Evolutionary conservation across 306 rosid genomes (phyloP), one percentile per base, ranked within the genome.

Genomic region (Acacia confusa): DNA sequence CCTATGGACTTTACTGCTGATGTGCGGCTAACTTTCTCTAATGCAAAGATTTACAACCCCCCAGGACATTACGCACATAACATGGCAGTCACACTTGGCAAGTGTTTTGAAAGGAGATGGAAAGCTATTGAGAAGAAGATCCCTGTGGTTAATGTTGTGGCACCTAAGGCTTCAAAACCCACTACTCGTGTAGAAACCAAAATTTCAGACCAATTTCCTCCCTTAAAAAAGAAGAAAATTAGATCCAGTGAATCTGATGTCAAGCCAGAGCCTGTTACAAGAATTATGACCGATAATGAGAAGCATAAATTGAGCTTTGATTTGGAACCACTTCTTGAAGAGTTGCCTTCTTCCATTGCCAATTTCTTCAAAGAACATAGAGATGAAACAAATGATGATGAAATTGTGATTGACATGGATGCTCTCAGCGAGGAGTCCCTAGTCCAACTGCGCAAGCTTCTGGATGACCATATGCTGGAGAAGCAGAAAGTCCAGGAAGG

Each of bases 11-110:
- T 93, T 86, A 94, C 93, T 81, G 88, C 88, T 19, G 97, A 95
- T 82, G 95, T 93, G 76, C 83, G 94, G 60, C 89, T 93, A 83
- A 89, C 97, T 27, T 95, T 93, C 81, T 81, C 92, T 32, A 95
- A 95, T 79, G 99, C 99, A 4, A 78, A 89, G 93, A 88, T 91
- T 44, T 95, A 93, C 85, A 95, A 95, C 55, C 94, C 97, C 15
- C 90, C 93, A 0, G 92, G 89, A 38, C 88, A 93, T 78, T 92
- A 93, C 74, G 86, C 89, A 10, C 65, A 58, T 58, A 24, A 3
- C 32, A 2, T 58, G 30, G 64, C 64, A 57, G 22, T 2, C 22
- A 8, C 6, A n/a, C 13, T 57, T 57, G 10, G 64, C 28, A 57
- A 9, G 5, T 22, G 3, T 57, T 57, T 57, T 57, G 64, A 57